phyloP scores from a whole-genome alignment of 2,329 filamentous ascomycete genomes.

The Teratosphaeria pseudoeucalypti region DNA sequence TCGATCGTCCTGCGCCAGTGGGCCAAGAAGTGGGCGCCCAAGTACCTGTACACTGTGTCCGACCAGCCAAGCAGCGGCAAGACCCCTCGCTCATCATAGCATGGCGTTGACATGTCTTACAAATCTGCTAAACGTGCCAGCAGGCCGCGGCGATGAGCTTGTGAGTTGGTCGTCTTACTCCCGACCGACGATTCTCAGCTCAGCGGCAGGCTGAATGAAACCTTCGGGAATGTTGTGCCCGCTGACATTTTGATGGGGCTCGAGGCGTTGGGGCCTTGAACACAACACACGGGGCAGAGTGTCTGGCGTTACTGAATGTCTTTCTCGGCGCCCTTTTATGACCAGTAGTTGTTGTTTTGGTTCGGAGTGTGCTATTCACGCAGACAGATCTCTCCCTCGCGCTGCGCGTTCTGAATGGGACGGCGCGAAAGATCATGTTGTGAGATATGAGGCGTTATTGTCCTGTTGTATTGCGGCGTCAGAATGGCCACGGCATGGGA shows the following conservation, averaged over 20 bases:
- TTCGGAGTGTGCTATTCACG: background rate
- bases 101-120: background rate
- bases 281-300: background rate
- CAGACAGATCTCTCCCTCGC: background rate
- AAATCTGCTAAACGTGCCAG: conserved; percentile 9
- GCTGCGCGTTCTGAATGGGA: background rate
- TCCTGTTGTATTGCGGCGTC: background rate
- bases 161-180: background rate
- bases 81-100: conserved; percentile 21
- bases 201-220: background rate
- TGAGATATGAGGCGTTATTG: background rate
- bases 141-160: conserved; percentile 2
- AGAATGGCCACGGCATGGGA: background rate
- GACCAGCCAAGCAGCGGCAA: conserved; percentile 19
- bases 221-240: background rate
- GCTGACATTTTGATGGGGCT: background rate
- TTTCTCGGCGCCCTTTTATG: background rate
- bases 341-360: background rate
- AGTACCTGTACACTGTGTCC: conserved; percentile 22
- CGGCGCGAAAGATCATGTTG: background rate
- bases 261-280: background rate
- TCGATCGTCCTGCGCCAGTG: conserved; percentile 86
- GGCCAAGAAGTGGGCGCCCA: conserved; percentile 54
- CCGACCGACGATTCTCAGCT: background rate
- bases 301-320: background rate